A percentile compares a stretch with the other conserved stretches of the same genome.
These are phyloP conservation scores for Teratosphaeria epicoccoides DNA, from an alignment of 2,329 filamentous ascomycete species.

Conservation along the genomic window DNA sequence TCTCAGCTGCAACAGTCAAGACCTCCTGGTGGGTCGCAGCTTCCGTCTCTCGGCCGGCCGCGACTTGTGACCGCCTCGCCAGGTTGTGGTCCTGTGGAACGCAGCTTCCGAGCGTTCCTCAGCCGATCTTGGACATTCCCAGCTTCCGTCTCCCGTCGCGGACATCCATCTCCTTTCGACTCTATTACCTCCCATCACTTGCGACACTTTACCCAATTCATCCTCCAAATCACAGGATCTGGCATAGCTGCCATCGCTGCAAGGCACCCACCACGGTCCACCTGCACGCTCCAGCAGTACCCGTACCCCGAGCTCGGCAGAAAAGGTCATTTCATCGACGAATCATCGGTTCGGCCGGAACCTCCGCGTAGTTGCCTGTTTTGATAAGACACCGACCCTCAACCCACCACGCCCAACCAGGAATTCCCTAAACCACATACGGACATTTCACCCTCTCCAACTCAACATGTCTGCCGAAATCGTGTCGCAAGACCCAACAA, in stretches of 20 bases:
- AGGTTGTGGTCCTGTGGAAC: neutral
- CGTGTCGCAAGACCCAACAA: conserved; percentile 12
- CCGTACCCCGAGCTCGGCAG: neutral
- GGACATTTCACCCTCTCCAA: neutral
- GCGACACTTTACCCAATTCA: conserved; percentile 1
- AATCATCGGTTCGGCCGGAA: neutral
- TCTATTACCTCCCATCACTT: neutral
- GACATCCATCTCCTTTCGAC: neutral
- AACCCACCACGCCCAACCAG: neutral
- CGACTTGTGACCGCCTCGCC: neutral
- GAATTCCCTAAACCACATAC: neutral
- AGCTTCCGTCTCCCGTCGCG: neutral
- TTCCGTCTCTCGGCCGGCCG: neutral
- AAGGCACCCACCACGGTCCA: too few species aligned
- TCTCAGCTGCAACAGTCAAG: too few species aligned
- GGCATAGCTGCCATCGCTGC: neutral
- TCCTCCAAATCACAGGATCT: neutral
- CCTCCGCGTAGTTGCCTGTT: neutral
- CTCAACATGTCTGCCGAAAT: conserved; percentile 13
- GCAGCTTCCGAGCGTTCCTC: neutral
- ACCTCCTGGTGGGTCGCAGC: too few species aligned
- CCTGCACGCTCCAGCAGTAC: neutral
- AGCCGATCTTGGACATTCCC: neutral
- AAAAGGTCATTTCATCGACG: neutral
- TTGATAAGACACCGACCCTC: neutral